phyloP scores from a whole-genome alignment of 2,329 filamentous ascomycete genomes.

The Curvularia verruculosa region DNA sequence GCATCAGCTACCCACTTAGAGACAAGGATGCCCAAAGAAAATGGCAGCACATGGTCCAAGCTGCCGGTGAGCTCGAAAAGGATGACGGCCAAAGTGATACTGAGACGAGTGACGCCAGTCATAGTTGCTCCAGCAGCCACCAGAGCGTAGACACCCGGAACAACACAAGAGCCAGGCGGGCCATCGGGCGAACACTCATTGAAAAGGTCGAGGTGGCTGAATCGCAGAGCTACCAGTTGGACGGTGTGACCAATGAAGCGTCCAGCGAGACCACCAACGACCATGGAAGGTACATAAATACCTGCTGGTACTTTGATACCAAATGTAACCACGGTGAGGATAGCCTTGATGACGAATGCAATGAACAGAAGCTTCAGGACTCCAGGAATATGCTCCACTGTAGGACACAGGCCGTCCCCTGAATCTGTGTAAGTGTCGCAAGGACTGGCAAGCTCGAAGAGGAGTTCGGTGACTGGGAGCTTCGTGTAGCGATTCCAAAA shows the following conservation, averaged over 20 bases:
- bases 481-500: constrained; percentile 96
- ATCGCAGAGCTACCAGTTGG: constrained; percentile 78
- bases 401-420: constrained; percentile 80
- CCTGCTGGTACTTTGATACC: constrained; percentile 96
- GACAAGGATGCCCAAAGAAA: constrained; percentile 88
- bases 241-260: constrained; percentile 84
- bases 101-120: constrained; percentile 94
- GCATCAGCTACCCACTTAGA: constrained; percentile 99
- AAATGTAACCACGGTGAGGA: constrained; percentile 89
- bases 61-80: constrained; percentile 95
- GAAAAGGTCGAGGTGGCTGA: constrained; percentile 75
- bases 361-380: constrained; percentile 73
- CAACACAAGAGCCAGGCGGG: constrained; percentile 81
- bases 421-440: constrained; percentile 73
- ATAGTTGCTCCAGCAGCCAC: constrained; percentile 96
- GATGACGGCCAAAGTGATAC: constrained; percentile 92
- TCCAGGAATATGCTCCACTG: constrained; percentile 74
- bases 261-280: constrained; percentile 90
- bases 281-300: constrained; percentile 99
- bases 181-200: constrained; percentile 71
- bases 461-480: constrained; percentile 84
- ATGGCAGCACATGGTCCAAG: constrained; percentile 91
- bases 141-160: constrained; percentile 94
- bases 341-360: constrained; percentile 87
- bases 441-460: constrained; percentile 88